These are phyloP conservation scores for Solanum clarkiae DNA, from an alignment of 257 asterid genomes.

Conservation along the genomic window DNA sequence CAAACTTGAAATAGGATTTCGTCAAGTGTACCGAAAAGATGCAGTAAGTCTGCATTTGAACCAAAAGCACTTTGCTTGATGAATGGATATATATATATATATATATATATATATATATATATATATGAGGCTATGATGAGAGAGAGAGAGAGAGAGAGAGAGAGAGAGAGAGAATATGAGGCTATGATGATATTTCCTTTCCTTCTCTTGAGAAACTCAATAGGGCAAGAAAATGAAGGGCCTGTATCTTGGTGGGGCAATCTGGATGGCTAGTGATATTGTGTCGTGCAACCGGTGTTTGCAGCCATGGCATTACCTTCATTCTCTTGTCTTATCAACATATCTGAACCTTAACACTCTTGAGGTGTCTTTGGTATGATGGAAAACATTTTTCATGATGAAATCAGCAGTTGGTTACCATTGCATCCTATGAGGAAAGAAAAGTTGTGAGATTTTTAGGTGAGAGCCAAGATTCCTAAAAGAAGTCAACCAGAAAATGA, in stretches of 20 bases:
- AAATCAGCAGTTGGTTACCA: background rate
- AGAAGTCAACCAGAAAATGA: background rate
- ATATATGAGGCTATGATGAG: background rate
- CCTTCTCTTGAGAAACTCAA: background rate
- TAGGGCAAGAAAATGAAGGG: background rate
- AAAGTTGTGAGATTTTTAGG: background rate
- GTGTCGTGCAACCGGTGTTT: background rate
- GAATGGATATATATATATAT: background rate
- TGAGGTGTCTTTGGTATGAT: background rate
- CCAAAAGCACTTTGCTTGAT: background rate
- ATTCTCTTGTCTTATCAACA: background rate
- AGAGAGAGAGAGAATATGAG: no score
- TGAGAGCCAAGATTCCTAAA: background rate
- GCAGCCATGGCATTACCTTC: slow-evolving; percentile 10
- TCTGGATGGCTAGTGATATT: background rate
- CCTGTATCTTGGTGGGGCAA: slow-evolving; percentile 20
- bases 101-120: background rate
- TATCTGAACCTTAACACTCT: background rate
- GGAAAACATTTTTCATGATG: background rate
- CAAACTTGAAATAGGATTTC: no score
- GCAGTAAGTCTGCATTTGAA: background rate
- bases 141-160: no score
- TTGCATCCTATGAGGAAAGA: background rate
- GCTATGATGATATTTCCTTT: background rate
- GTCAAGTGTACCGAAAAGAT: background rate